These are phyloP conservation scores for Phtheirospermum japonicum DNA, from an alignment of 257 asterid genomes.

Conservation along the genomic window DNA sequence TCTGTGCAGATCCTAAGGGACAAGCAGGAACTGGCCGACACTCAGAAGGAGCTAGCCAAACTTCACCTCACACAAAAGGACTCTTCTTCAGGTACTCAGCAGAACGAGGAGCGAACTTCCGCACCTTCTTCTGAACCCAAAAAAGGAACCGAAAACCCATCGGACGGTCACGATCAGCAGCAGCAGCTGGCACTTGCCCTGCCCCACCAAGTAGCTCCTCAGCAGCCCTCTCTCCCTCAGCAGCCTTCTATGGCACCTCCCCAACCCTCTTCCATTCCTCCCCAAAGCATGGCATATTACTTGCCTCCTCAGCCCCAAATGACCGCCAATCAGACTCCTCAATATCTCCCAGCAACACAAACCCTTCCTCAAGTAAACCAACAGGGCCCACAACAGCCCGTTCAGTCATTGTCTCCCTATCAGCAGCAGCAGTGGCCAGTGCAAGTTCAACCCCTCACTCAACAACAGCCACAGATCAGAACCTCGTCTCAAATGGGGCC, in stretches of 20 bases:
- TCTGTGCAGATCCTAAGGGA: slow-evolving; percentile 91
- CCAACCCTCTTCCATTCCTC: slow-evolving; percentile 48
- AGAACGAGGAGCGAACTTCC: slow-evolving; percentile 57
- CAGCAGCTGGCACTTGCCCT: slow-evolving; percentile 65
- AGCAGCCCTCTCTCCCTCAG: slow-evolving; percentile 51
- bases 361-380: slow-evolving; percentile 51
- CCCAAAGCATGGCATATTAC: slow-evolving; percentile 58
- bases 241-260: slow-evolving; percentile 52
- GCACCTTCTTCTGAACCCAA: slow-evolving; percentile 50
- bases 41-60: slow-evolving; percentile 91
- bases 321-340: slow-evolving; percentile 48
- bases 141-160: slow-evolving; percentile 41
- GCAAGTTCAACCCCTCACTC: slow-evolving; percentile 34
- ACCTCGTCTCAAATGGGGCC: slow-evolving; percentile 51
- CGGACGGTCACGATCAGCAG: slow-evolving; percentile 62
- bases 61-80: slow-evolving; percentile 84
- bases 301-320: slow-evolving; percentile 42
- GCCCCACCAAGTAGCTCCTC: slow-evolving; percentile 70
- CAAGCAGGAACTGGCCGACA: slow-evolving; percentile 91
- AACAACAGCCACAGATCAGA: slow-evolving; percentile 63
- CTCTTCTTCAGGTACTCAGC: slow-evolving; percentile 49
- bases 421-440: slow-evolving; percentile 71
- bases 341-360: slow-evolving; percentile 50
- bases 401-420: slow-evolving; percentile 52
- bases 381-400: slow-evolving; percentile 36